Evolutionary conservation across 305 asterid genomes (phyloP), one percentile per base, ranked within the genome.

Genomic region (Fraxinus latifolia): DNA sequence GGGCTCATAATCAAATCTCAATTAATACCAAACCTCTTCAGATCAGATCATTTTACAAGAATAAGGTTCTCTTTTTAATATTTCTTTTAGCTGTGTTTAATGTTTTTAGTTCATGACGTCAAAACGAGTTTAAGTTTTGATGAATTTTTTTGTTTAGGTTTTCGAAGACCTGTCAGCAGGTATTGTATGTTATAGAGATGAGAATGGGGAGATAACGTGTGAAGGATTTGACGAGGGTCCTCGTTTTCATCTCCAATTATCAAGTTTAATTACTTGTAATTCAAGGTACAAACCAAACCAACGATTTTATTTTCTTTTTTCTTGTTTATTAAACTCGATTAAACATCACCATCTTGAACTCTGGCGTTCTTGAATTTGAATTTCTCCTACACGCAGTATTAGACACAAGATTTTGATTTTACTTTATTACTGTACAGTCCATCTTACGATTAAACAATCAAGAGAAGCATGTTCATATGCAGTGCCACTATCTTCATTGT

Each of bases 161-260:
- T 93, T 88, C 70, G 97, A 93, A 80, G 97, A 92, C 85, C 83
- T 27, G 77, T 81, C 91, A 33, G 80, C 86, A 80, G 97, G 94
- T 72, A 83, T 92, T 34, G 90, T 92, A 53, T 91, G 97, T 81
- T 93, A 93, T 67, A 89, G 85, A 82, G 95, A 93, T 84, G 91
- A 87, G 74, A 90, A 89, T 81, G 97, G 97, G 17, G 97, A 92
- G 84, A 85, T 92, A 2, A 85, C 77, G 31, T 93, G 97, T 34
- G 97, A 93, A 91, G 97, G 97, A 72, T 86, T 85, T 21, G 97
- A 93, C 55, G 97, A 93, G 74, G 97, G 93, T n/a, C 97, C 94
- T 83, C 93, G 95, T 67, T 87, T 90, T 75, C 82, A 84, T 31
- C 93, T 81, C 0, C 88, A 80, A 23, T 77, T 82, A 39, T 80